Evolutionary conservation across 441 rosid genomes (phyloP), one percentile per base, ranked within the genome.

Genomic region (Gossypium trilobum): DNA sequence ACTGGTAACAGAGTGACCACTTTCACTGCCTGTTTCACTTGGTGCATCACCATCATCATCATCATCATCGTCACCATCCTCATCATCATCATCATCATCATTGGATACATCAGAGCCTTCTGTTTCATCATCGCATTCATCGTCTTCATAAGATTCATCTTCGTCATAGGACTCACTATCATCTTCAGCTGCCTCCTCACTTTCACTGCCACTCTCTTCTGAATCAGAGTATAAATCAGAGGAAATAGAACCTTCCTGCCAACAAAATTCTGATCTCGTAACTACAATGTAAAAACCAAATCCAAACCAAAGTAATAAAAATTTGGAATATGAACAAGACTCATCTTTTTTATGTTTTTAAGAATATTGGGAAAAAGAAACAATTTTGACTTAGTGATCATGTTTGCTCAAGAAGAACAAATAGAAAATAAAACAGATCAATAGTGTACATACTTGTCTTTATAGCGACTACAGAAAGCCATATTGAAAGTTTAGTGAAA

Each of bases 141-240:
- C 89, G 58, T 90, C 97, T 62, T 87, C 89, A 51, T 87, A 87
- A 46, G 86, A 91, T 4, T 86, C 92, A 73, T 87, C 90, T n/a
- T 92, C 97, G 51, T 88, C 95, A 75, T 91, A 88, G 74, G 85
- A 90, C 59, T 85, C 96, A 75, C 46, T 39, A 39, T 89, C 95
- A 77, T 94, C 99, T 80, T 95, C 96, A 19, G 88, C 84, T 63
- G 84, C 91, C 78, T 86, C 96, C 81, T 89, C 99, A 70, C 86
- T 87, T 79, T 83, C 98, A 79, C 90, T 90, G 70, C 86, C 94
- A 68, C 88, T 88, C 73, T 87, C 94, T 27, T 91, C 97, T 10
- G 95, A 80, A 69, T 92, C 97, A 27, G 98, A 85, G 78, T 95
- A 91, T 76, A 90, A 76, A 73, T 88, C 98, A 48, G 96, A 89